Conservation (phyloP, 2,329 filamentous ascomycete genomes). For the Ampelomyces quisqualis region DNA sequence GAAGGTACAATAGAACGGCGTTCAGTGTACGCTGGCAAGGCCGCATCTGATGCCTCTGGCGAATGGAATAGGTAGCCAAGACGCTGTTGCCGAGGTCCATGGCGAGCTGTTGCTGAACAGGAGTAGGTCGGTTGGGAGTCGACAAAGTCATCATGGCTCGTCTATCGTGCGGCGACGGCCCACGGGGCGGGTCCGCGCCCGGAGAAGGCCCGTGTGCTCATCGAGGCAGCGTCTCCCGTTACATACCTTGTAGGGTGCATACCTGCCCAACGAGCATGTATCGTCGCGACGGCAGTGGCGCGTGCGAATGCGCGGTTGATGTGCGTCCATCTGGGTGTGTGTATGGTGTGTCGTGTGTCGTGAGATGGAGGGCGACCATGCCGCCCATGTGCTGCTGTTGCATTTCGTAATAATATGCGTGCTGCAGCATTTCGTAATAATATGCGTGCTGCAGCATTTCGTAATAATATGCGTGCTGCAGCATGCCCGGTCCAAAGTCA, state of each 20-base stretch:
- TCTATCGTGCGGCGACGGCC: not conserved
- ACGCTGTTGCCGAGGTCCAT: conserved; percentile 18
- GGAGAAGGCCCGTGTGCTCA: conserved; percentile 13
- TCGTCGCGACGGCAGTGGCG: conserved; percentile 7
- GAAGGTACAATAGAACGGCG: conserved; percentile 2
- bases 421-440: conserved; percentile 1
- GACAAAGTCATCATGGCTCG: conserved; percentile 2
- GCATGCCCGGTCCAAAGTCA: not conserved
- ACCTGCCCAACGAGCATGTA: conserved; percentile 8
- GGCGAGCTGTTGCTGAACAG: conserved; percentile 9
- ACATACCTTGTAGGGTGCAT: not conserved
- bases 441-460: conserved; percentile 1
- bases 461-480: conserved; percentile 3
- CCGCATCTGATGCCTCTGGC: not conserved
- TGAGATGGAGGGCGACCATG: not conserved
- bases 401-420: conserved; percentile 2
- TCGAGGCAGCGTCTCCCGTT: too few species aligned
- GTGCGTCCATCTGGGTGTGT: too few species aligned
- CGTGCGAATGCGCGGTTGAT: not conserved
- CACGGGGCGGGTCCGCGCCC: conserved; percentile 3
- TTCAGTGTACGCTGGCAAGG: not conserved
- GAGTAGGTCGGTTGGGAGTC: conserved; percentile 7
- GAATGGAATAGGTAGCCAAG: conserved; percentile 1
- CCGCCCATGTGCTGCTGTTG: not conserved
- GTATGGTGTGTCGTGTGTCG: conserved; percentile 1